Base-by-base conservation (phyloP, 2,329 filamentous ascomycete species). In the Penicillium nordicum region DNA sequence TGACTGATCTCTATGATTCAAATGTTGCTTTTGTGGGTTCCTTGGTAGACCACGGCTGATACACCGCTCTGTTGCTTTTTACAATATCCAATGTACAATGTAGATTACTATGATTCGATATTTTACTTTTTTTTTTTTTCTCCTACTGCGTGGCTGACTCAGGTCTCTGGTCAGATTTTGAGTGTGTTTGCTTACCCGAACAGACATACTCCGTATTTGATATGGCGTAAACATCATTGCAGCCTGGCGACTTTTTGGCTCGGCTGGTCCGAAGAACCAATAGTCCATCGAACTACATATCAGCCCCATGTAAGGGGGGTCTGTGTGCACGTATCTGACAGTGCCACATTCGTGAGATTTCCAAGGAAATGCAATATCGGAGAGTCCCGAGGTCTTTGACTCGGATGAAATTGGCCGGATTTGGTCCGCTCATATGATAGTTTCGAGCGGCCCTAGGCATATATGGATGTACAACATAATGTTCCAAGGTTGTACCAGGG, bases 401-500 rank as follows among this genome's bases (percentile, higher is more conserved):
- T 48, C 70, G 76, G 65, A 64, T 67, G 40, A 61, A 34, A 36
- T 43, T 1, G 12, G 25, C 37, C 34, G 25, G 9, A 49, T 38
- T 29, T 29, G 32, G 32, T 38, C 46, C 45, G 16, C 16, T 32
- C 43, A 9, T 18, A 32, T 16, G 18, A 34, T 11, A 21, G 18
- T 30, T 21, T 32, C 1, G 18, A 40, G 18, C 2, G 7, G 21
- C 7, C 34, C 8, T 18, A 16, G 5, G 32, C 6, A 34, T 11
- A 30, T 7, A 34, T 34, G 1, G 14, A 34, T 7, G 4, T 7
- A 40, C n/a, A 30, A 30, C 29, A 4, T 30, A 11, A 21, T 21
- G 21, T 21, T 21, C 21, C 21, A 21, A 9, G 12, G 30, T 12
- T 12, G 29, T 12, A 32, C 12, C 18, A 10, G 9, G n/a, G 40